Base-by-base conservation (phyloP, 2,329 filamentous ascomycete genomes). In the Claviceps monticola region DNA sequence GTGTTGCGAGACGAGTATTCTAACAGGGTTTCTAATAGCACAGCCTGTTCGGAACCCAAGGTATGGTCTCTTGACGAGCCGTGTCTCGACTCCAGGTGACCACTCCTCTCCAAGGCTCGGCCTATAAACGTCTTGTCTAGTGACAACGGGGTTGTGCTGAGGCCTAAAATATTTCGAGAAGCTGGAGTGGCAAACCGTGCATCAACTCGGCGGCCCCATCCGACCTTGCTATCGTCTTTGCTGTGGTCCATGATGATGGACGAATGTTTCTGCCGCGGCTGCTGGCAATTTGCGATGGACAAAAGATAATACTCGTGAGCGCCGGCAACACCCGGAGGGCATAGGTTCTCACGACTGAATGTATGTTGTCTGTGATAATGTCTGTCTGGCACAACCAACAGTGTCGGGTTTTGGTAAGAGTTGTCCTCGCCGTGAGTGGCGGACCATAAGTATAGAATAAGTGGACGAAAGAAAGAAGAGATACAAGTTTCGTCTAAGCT, bases 221-320 rank as follows among this genome's bases (percentile, higher is more conserved):
- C 63, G 29, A 62, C 56, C 51, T 57, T 60, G 17, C 56, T 57
- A 47, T 55, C 63, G 44, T 60, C 58, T n/a, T 56, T 57, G 44
- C 59, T 45, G 13, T 34, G 56, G 13, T 55, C 56, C 52, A 57
- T 53, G 16, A 17, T 46, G 29, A 46, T 21, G n/a, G n/a, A 17
- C 19, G 23, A 11, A 14, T 38, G 17, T 44, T 21, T 51, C 19
- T 39, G 44, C 5, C 29, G 7, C 26, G 16, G 29, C 38, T 57
- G 36, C 36, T 57, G 47, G 38, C 56, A 55, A 6, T 47, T 48
- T 13, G 55, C 56, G 2, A 62, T 56, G 3, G 55, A 60, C 21
- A 57, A 58, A 36, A 66, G 57, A 37, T 61, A 59, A 41, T 59
- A 61, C 48, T 65, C 61, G 38, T 63, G 64, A 29, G 60, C 54